Evolutionary conservation across 2,329 filamentous ascomycete species (phyloP), one percentile per base, ranked within the genome.

Genomic region (Aspergillus sclerotialis): DNA sequence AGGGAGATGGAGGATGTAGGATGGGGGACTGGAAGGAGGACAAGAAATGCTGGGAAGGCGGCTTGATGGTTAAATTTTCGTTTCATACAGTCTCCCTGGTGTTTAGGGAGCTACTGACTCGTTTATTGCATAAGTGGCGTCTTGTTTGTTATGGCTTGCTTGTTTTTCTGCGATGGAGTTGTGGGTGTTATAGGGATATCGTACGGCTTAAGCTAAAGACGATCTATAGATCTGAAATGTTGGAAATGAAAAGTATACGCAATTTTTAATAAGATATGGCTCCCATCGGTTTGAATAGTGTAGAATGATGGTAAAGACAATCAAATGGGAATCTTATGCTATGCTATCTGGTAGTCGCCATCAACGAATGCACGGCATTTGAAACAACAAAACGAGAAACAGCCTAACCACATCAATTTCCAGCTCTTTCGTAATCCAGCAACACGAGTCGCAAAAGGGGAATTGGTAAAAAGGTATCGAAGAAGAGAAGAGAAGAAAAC

Each of bases 1-100:
- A 46, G 44, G 30, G 60, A 63, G 25, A 29, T 60, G 13, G 58
- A 60, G 36, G 44, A 54, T 39, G 35, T 44, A 14, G 55, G 57
- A 10, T 60, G 59, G 58, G 54, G 52, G 1, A 48, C 48, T 41
- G 50, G 56, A 16, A 48, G 60, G 33, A 53, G 59, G 30, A 64
- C 60, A 7, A 53, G 58, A 35, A 53, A 56, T 17, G 47, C 50
- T 25, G 36, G 43, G 16, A 57, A 50, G 34, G 30, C 33, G 15
- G 37, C 46, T n/a, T n/a, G n/a, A n/a, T n/a, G n/a, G n/a, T n/a
- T n/a, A n/a, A n/a, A n/a, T n/a, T n/a, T n/a, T n/a, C n/a, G n/a
- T n/a, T n/a, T n/a, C n/a, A n/a, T n/a, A n/a, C n/a, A n/a, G n/a
- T n/a, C n/a, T n/a, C n/a, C n/a, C n/a, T n/a, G n/a, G n/a, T n/a